Evolutionary conservation across 805 yeast species (phyloP).

Genomic region (Sugiyamaella qingdaonensis): DNA sequence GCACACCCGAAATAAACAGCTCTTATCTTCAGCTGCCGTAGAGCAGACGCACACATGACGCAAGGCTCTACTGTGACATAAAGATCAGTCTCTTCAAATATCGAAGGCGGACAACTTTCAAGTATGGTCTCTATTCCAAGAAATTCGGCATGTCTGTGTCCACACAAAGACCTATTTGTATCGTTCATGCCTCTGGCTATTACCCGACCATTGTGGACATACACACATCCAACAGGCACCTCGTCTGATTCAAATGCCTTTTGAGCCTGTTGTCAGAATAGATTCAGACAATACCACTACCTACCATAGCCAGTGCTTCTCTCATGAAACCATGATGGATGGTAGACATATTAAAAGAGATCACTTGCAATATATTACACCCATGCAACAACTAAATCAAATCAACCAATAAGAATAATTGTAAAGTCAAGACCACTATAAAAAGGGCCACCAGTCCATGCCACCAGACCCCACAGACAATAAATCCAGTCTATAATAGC

Average conservation of each 20-base stretch:
- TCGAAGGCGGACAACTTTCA: conserved; percentile 28
- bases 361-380: neutral
- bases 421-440: neutral
- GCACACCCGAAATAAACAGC: conserved; percentile 87
- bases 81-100: conserved; percentile 55
- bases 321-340: conserved; percentile 31
- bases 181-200: conserved; percentile 79
- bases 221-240: conserved; percentile 82
- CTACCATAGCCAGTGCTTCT: conserved; percentile 33
- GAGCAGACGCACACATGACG: conserved; percentile 93
- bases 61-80: conserved; percentile 98
- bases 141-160: conserved; percentile 91
- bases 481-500: too few species aligned
- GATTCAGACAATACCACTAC: conserved; percentile 6
- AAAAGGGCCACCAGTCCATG: too few species aligned
- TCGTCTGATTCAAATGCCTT: conserved; percentile 63
- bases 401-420: neutral
- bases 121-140: conserved; percentile 62
- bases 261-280: conserved; percentile 41
- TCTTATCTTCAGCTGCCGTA: conserved; percentile 72
- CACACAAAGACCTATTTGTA: conserved; percentile 74
- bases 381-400: too few species aligned
- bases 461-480: too few species aligned
- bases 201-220: conserved; percentile 51
- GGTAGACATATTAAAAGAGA: conserved; percentile 2